A percentile compares a stretch with the other conserved stretches of the same genome.
Conservation (phyloP, 768 basidiomycete genomes). For the Suillus occidentalis region DNA sequence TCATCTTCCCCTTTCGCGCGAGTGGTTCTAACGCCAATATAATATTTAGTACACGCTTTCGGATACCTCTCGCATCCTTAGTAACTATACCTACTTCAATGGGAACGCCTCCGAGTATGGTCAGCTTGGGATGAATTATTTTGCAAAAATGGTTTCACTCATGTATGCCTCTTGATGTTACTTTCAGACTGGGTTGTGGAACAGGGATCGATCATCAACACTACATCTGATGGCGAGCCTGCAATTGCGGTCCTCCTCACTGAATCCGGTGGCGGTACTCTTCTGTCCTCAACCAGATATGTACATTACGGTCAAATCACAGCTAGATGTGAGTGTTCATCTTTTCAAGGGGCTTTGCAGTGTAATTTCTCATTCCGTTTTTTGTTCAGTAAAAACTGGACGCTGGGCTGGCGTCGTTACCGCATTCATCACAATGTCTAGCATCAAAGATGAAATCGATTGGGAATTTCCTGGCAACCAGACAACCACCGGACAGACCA, state of each 20-base stretch:
- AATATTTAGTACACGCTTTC: conserved; percentile 66
- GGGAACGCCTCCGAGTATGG: conserved; percentile 75
- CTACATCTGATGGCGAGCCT: conserved; percentile 53
- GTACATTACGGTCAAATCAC: conserved; percentile 81
- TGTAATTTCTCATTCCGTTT: background rate
- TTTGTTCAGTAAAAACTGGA: conserved; percentile 69
- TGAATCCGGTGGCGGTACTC: conserved; percentile 71
- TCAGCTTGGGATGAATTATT: conserved; percentile 20
- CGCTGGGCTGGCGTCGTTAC: conserved; percentile 81
- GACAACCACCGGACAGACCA: conserved; percentile 70
- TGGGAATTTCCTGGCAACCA: conserved; percentile 78
- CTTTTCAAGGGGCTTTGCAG: background rate
- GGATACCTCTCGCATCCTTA: conserved; percentile 64
- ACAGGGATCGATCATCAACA: conserved; percentile 64
- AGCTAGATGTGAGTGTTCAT: conserved; percentile 46
- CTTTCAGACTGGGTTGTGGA: conserved; percentile 68
- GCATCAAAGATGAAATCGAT: conserved; percentile 84
- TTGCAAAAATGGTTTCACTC: background rate
- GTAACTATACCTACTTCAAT: conserved; percentile 65
- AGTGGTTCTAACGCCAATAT: background rate
- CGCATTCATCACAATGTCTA: conserved; percentile 84
- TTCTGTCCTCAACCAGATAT: conserved; percentile 77
- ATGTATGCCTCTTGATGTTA: background rate
- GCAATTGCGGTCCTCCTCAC: conserved; percentile 71
- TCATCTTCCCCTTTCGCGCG: background rate